These are phyloP conservation scores for Phylloporus arenicola DNA, from an alignment of 768 basidiomycete genomes.

Conservation along the genomic window DNA sequence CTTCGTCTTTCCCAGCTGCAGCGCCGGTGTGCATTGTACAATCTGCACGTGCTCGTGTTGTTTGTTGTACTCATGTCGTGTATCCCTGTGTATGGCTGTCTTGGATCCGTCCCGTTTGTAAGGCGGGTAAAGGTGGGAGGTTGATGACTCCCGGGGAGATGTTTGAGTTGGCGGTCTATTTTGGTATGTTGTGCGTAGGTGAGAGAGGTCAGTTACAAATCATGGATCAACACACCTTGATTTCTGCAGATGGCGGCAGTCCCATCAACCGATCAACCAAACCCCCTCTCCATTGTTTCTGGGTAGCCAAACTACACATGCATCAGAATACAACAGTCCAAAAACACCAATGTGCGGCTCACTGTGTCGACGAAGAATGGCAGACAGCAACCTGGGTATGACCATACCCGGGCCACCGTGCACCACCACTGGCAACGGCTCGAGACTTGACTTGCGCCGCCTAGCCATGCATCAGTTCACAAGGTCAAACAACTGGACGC, in stretches of 20 bases:
- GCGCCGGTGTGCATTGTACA: too few relatives aligned
- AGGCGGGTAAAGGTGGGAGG: too few relatives aligned
- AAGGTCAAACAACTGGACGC: neutral
- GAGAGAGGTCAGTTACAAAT: neutral
- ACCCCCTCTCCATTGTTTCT: constrained; percentile 47
- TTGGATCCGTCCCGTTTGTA: too few relatives aligned
- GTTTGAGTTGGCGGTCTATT: too few relatives aligned
- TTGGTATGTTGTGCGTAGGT: too few relatives aligned
- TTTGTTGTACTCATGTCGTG: too few relatives aligned
- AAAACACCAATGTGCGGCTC: constrained; percentile 24
- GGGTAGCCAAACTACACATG: constrained; percentile 54
- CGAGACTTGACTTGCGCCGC: constrained; percentile 42
- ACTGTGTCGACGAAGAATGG: constrained; percentile 67
- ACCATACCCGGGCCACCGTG: constrained; percentile 42
- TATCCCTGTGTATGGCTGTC: too few relatives aligned
- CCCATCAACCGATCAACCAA: constrained; percentile 55
- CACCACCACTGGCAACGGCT: constrained; percentile 22
- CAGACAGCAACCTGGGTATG: constrained; percentile 57
- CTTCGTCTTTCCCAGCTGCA: too few relatives aligned
- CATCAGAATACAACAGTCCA: constrained; percentile 1
- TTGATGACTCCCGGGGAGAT: too few relatives aligned
- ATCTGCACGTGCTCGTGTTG: too few relatives aligned
- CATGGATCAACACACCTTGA: constrained; percentile 41
- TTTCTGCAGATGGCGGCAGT: constrained; percentile 51
- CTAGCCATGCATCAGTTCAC: constrained; percentile 20